Evolutionary conservation across 179 eudicot species (phyloP).

Genomic region (Silene noctiflora): DNA sequence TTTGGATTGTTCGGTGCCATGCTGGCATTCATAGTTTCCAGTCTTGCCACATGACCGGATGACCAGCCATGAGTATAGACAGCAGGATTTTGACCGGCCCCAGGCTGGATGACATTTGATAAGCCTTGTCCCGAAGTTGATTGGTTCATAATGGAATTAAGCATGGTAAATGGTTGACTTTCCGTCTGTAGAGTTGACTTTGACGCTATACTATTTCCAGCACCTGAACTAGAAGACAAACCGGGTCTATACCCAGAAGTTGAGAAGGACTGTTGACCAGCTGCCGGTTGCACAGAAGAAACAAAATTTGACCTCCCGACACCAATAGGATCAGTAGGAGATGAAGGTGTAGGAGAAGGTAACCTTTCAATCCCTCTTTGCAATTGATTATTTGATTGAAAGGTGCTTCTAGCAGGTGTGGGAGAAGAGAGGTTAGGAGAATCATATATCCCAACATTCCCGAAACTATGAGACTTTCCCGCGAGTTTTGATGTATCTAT

Average conservation of each 20-base stretch:
- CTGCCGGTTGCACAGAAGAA: no score
- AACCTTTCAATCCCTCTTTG: constrained; percentile 35
- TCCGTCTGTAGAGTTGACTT: constrained; percentile 32
- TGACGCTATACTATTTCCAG: constrained; percentile 28
- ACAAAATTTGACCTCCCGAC: constrained; percentile 13
- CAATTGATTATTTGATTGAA: constrained; percentile 28
- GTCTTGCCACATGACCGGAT: not conserved
- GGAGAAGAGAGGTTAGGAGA: constrained; percentile 24
- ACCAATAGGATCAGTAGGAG: constrained; percentile 29
- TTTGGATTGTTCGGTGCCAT: constrained; percentile 19
- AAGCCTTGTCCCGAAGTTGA: constrained; percentile 22
- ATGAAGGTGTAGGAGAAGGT: constrained; percentile 48
- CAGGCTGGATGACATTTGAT: constrained; percentile 34
- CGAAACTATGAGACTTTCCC: constrained; percentile 31
- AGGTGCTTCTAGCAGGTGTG: constrained; percentile 25
- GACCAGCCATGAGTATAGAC: constrained; percentile 45
- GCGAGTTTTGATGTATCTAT: constrained; percentile 37
- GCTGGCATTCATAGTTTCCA: no score
- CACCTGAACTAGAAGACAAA: constrained; percentile 23
- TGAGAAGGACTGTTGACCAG: constrained; percentile 15
- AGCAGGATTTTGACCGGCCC: constrained; percentile 35
- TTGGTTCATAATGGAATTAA: constrained; percentile 21
- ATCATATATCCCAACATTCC: constrained; percentile 15
- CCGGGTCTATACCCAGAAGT: constrained; percentile 20
- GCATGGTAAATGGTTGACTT: constrained; percentile 23